A percentile compares a stretch with the other conserved stretches of the same genome.
These are phyloP conservation scores for Pythium aristosporum DNA, from an alignment of 352 stramenopile species.

Conservation along the genomic window DNA sequence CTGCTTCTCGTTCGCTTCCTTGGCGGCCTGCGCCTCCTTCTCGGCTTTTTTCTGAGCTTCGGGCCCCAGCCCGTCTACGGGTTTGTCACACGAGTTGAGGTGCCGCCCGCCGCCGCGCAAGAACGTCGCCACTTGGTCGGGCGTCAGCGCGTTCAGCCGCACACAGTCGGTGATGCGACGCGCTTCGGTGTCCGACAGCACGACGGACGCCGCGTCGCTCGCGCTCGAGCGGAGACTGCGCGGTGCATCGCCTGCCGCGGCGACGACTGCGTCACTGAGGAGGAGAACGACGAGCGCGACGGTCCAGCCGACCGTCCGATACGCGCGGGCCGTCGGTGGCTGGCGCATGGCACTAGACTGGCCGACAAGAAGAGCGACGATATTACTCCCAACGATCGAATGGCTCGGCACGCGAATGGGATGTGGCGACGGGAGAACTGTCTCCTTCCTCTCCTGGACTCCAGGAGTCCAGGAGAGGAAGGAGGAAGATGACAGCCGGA, in stretches of 20 bases:
- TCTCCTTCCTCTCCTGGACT: background rate
- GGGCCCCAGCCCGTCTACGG: background rate
- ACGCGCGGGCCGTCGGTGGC: background rate
- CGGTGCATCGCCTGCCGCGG: background rate
- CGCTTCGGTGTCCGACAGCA: background rate
- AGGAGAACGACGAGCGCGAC: background rate
- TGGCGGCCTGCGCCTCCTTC: background rate
- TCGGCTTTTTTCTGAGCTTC: background rate
- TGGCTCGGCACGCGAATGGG: background rate
- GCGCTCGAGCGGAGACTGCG: background rate
- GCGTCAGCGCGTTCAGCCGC: background rate
- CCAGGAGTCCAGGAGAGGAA: too few relatives aligned
- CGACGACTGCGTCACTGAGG: background rate
- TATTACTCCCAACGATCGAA: background rate
- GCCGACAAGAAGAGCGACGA: background rate
- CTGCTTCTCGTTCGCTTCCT: background rate
- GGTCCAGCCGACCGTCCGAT: background rate
- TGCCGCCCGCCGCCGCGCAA: background rate
- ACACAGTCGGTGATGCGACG: constrained; percentile 1
- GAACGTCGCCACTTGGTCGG: background rate
- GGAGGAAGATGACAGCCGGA: background rate
- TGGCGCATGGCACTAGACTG: background rate
- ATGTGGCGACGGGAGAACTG: background rate
- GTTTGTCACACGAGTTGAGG: background rate
- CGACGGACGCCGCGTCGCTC: background rate